phyloP scores from a whole-genome alignment of 2,329 filamentous ascomycete species.

The Paecilomyces formosus region DNA sequence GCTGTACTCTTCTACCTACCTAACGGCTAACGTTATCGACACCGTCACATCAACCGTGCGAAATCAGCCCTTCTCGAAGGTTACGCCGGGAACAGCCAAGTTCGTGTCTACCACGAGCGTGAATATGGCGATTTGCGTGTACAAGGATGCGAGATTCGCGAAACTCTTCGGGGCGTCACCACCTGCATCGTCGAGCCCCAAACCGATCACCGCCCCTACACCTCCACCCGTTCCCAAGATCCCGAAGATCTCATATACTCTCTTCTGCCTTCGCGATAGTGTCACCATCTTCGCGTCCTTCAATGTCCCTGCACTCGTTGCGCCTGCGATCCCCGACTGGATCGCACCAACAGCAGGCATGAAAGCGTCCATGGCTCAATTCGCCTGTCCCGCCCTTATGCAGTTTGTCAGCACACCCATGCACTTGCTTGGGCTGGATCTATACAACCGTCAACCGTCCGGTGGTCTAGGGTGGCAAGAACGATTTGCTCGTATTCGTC shows the following conservation, averaged over 20 bases:
- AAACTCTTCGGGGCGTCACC: slow-evolving; percentile 65
- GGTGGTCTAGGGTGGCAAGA: slow-evolving; percentile 46
- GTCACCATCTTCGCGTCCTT: slow-evolving; percentile 88
- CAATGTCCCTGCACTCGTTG: slow-evolving; percentile 75
- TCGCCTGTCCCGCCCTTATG: slow-evolving; percentile 68
- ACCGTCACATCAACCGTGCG: slow-evolving; percentile 62
- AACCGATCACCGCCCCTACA: slow-evolving; percentile 10
- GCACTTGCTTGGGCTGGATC: slow-evolving; percentile 75
- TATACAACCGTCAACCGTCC: slow-evolving; percentile 63
- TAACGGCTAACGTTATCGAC: slow-evolving; percentile 82
- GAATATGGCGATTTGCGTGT: slow-evolving; percentile 78
- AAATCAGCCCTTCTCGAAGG: slow-evolving; percentile 47
- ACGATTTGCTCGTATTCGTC: slow-evolving; percentile 59
- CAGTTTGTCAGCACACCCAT: slow-evolving; percentile 76
- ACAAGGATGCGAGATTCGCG: slow-evolving; percentile 84
- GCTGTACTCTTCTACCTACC: slow-evolving; percentile 82
- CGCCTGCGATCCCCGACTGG: slow-evolving; percentile 56
- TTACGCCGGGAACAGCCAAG: slow-evolving; percentile 69
- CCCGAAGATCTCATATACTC: slow-evolving; percentile 61
- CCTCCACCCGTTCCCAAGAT: slow-evolving; percentile 40
- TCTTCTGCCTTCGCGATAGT: slow-evolving; percentile 78
- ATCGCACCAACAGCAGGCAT: slow-evolving; percentile 39
- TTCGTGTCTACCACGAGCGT: slow-evolving; percentile 73
- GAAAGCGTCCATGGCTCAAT: slow-evolving; percentile 63
- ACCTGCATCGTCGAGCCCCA: slow-evolving; percentile 23